A percentile compares a stretch with the other conserved stretches of the same genome.
These are phyloP conservation scores for Globisporangium irregulare DNA, from an alignment of 352 stramenopile species.

Conservation along the genomic window DNA sequence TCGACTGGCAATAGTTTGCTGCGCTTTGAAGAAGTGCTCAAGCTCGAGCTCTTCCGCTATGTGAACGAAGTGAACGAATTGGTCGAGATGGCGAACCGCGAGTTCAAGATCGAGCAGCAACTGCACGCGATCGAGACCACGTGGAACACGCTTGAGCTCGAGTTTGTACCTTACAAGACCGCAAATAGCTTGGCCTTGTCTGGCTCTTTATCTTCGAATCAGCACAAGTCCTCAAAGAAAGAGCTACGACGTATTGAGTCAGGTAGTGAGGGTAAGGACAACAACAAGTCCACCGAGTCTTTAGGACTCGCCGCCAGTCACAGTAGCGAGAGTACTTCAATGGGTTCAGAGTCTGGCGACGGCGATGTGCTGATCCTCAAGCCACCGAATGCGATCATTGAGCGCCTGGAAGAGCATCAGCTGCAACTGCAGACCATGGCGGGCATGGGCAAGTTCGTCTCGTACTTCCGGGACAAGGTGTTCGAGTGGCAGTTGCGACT, in stretches of 20 bases:
- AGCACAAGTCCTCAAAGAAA: background rate
- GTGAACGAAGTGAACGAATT: constrained; percentile 94
- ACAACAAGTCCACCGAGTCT: constrained; percentile 1
- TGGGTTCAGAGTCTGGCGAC: constrained; percentile 23
- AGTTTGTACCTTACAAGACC: constrained; percentile 91
- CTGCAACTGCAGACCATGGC: constrained; percentile 95
- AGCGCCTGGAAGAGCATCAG: constrained; percentile 94
- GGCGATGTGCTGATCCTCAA: constrained; percentile 89
- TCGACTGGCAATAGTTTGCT: constrained; percentile 37
- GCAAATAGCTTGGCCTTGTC: constrained; percentile 21
- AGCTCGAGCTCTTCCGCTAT: constrained; percentile 90
- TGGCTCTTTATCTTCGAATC: background rate
- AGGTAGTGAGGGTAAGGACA: background rate
- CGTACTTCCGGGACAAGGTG: constrained; percentile 95
- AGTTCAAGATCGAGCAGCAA: constrained; percentile 97
- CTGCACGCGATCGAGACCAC: constrained; percentile 89
- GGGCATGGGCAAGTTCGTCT: constrained; percentile 95
- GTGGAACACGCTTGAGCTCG: constrained; percentile 90
- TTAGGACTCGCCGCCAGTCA: background rate
- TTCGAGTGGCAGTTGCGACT: constrained; percentile 92
- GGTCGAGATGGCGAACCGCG: constrained; percentile 93
- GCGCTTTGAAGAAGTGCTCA: constrained; percentile 90
- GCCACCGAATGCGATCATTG: constrained; percentile 89
- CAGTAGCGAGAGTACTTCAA: background rate
- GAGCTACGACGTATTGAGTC: background rate